These are phyloP conservation scores for Lagenidium giganteum DNA, from an alignment of 352 stramenopile species.

Conservation along the genomic window DNA sequence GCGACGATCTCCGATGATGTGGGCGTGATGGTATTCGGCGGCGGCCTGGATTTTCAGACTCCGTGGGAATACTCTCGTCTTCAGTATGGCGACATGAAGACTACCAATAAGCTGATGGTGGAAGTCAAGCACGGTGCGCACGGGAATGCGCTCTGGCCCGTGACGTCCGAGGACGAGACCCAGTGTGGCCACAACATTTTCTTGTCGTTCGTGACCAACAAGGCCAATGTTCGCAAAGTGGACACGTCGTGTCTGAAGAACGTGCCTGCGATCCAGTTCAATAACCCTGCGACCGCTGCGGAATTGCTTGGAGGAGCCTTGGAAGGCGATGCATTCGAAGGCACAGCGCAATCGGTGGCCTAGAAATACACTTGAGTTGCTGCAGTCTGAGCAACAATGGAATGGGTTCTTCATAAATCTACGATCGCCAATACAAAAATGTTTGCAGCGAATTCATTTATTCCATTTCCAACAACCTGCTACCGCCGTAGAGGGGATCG, in stretches of 20 bases:
- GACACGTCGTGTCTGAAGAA: slow-evolving; percentile 20
- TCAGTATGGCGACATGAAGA: slow-evolving; percentile 13
- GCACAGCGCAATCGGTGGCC: no score
- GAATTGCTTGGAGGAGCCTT: no score
- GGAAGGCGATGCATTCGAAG: no score
- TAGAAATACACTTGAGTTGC: no score
- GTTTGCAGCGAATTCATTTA: no score
- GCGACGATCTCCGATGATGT: slow-evolving; percentile 12
- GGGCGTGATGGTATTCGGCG: slow-evolving; percentile 26
- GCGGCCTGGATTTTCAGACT: slow-evolving; percentile 25
- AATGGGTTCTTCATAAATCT: no score
- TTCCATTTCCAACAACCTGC: no score
- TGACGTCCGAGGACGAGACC: slow-evolving; percentile 1
- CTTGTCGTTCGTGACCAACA: slow-evolving; percentile 6
- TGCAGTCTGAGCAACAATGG: no score
- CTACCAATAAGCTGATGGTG: slow-evolving; percentile 18
- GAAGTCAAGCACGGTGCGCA: slow-evolving; percentile 22
- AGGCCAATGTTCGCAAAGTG: slow-evolving; percentile 16
- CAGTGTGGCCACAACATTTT: slow-evolving; percentile 16
- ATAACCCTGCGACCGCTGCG: no score
- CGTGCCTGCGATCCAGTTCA: slow-evolving; percentile 11
- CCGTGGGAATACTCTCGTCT: slow-evolving; percentile 21
- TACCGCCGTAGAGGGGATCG: no score
- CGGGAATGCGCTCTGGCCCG: slow-evolving; percentile 14
- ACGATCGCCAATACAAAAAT: no score